Percentiles rank a stretch among this genome's conserved stretches.
Evolutionary conservation across 139 green algal species (phyloP).

Genomic region (Raphidocelis subcapitata): DNA sequence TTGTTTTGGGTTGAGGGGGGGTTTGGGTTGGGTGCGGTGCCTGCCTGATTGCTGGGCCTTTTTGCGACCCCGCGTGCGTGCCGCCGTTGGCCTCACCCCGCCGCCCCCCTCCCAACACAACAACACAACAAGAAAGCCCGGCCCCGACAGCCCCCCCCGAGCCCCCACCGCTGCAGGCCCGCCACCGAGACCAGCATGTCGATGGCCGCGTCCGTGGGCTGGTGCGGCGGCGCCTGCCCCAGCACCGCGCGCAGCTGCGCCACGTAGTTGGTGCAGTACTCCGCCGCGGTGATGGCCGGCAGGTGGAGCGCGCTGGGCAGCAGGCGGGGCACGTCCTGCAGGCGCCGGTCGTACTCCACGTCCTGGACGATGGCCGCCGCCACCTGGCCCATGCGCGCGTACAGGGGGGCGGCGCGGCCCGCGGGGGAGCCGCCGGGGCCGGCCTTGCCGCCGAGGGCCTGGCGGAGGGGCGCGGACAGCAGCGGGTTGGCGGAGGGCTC

Average conservation of each 20-base stretch:
- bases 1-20: background rate
- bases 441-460: slow-evolving; percentile 10
- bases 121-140: too few relatives aligned
- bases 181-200: slow-evolving; percentile 49
- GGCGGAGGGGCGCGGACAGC: slow-evolving; percentile 4
- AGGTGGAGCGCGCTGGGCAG: slow-evolving; percentile 40
- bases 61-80: too few relatives aligned
- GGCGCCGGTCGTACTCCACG: slow-evolving; percentile 38
- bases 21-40: too few relatives aligned
- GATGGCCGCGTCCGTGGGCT: slow-evolving; percentile 34
- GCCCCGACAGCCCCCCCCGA: too few relatives aligned
- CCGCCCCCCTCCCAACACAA: too few relatives aligned
- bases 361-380: slow-evolving; percentile 33
- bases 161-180: slow-evolving; percentile 38
- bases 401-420: slow-evolving; percentile 6
- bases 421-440: slow-evolving; percentile 11
- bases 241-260: slow-evolving; percentile 41
- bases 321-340: slow-evolving; percentile 39
- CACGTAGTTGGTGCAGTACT: slow-evolving; percentile 48
- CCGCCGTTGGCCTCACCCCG: too few relatives aligned
- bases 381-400: slow-evolving; percentile 5
- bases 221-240: slow-evolving; percentile 23
- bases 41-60: too few relatives aligned
- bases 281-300: slow-evolving; percentile 39
- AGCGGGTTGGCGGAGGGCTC: background rate